phyloP scores from a whole-genome alignment of 176 grass and related monocot genomes.

The Microstegium vimineum region DNA sequence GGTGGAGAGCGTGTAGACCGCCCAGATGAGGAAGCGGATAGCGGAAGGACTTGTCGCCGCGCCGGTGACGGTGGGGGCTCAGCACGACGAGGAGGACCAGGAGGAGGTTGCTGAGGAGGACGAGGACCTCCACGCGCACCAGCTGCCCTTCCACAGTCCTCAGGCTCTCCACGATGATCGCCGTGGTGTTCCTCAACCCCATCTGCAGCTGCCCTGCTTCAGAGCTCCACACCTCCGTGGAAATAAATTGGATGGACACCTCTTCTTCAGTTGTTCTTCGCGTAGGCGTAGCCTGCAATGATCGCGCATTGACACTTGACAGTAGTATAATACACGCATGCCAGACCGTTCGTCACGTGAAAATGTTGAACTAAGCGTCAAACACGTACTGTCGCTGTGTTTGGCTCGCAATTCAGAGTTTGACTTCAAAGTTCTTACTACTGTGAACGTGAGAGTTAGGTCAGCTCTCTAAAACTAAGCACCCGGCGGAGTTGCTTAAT shows the following conservation, averaged over 20 bases:
- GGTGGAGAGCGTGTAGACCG: not conserved
- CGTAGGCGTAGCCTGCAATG: not conserved
- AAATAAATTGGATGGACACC: too few species aligned
- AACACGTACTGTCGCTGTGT: not conserved
- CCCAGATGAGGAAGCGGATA: constrained; percentile 11
- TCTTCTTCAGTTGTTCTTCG: too few species aligned
- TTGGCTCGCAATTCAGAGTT: not conserved
- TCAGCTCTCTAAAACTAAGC: not conserved
- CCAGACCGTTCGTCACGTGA: not conserved
- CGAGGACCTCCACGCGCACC: constrained; percentile 9
- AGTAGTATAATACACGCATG: not conserved
- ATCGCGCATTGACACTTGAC: not conserved
- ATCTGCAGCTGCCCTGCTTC: not conserved
- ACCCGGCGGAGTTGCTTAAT: too few species aligned
- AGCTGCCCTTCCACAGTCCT: constrained; percentile 5
- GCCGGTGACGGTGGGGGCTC: not conserved
- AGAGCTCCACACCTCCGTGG: too few species aligned
- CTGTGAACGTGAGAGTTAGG: not conserved
- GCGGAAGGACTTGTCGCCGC: not conserved
- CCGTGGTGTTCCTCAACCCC: not conserved
- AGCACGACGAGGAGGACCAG: not conserved
- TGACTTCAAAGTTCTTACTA: not conserved
- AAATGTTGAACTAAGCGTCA: not conserved
- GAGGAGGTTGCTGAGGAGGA: constrained; percentile 16
- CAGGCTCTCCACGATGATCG: not conserved